Evolutionary conservation across 345 rosid species (phyloP).

Genomic region (Arabidopsis suecica): DNA sequence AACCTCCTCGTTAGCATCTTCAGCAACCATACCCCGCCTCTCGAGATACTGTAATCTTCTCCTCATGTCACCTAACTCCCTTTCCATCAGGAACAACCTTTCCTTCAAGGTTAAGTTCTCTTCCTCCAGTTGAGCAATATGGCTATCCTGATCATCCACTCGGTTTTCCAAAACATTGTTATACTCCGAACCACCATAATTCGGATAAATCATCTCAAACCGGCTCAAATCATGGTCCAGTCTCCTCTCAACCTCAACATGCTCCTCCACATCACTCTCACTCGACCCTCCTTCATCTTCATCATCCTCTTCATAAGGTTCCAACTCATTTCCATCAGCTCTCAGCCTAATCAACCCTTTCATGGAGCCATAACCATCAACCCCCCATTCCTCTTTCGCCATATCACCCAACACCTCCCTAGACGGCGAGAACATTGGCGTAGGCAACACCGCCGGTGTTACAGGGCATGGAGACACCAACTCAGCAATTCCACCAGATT

Average conservation of each 20-base stretch:
- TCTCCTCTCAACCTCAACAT: conserved; percentile 90
- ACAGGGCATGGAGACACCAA: conserved; percentile 96
- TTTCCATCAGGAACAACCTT: conserved; percentile 90
- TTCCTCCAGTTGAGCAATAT: conserved; percentile 88
- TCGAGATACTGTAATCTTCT: conserved; percentile 86
- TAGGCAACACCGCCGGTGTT: conserved; percentile 84
- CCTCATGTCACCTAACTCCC: conserved; percentile 84
- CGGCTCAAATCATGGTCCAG: conserved; percentile 95
- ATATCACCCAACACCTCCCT: conserved; percentile 91
- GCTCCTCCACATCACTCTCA: conserved; percentile 98
- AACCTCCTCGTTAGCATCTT: conserved; percentile 68
- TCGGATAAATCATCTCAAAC: conserved; percentile 97
- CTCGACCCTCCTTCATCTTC: conserved; percentile 94
- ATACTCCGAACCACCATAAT: conserved; percentile 59
- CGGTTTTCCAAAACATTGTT: conserved; percentile 85
- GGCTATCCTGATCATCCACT: conserved; percentile 95
- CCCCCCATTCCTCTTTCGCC: conserved; percentile 99
- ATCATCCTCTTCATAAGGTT: conserved; percentile 71
- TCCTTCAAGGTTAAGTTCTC: conserved; percentile 93
- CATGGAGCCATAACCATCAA: conserved; percentile 99
- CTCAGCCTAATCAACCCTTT: conserved; percentile 89
- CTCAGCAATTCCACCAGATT: conserved; percentile 88
- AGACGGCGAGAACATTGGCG: conserved; percentile 81
- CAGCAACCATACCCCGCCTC: conserved; percentile 61
- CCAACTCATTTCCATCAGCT: conserved; percentile 67